Conservation (phyloP, 805 yeast species). For the Pichia californica region DNA sequence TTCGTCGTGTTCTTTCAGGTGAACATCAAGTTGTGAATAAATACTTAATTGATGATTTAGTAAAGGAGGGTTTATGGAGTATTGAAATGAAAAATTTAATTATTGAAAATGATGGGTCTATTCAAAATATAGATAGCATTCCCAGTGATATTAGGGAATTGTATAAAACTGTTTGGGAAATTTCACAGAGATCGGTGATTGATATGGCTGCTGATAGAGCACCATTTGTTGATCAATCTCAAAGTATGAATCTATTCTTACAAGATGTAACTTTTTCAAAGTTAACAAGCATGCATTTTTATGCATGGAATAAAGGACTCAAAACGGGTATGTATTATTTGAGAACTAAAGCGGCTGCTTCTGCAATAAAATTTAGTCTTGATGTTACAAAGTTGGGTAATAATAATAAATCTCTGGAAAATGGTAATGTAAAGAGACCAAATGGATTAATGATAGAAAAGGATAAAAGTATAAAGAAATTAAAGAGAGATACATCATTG, state of each 20-base stretch:
- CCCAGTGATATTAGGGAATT: constrained; percentile 69
- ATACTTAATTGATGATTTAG: constrained; percentile 74
- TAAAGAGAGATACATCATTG: background rate
- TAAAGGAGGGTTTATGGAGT: constrained; percentile 78
- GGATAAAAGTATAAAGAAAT: background rate
- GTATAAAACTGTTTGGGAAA: constrained; percentile 97
- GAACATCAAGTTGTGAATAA: constrained; percentile 91
- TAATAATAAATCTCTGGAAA: background rate
- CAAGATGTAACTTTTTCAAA: constrained; percentile 93
- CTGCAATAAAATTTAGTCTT: constrained; percentile 89
- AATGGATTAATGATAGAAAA: background rate
- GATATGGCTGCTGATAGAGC: constrained; percentile 83
- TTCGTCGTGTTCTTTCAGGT: constrained; percentile 87
- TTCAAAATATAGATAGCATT: constrained; percentile 65
- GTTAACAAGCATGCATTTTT: constrained; percentile 95
- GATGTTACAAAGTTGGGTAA: constrained; percentile 31
- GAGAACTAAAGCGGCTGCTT: constrained; percentile 95
- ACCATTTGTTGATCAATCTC: constrained; percentile 82
- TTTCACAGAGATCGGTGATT: constrained; percentile 76
- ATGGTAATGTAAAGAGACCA: background rate
- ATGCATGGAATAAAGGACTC: constrained; percentile 97
- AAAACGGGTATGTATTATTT: constrained; percentile 98
- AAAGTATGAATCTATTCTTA: constrained; percentile 84
- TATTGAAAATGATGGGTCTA: constrained; percentile 75
- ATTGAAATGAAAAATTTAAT: constrained; percentile 72